A percentile compares a stretch with the other conserved stretches of the same genome.
Conservation (phyloP, 495 filamentous ascomycete genomes). For the Lentithecium fluviatile region DNA sequence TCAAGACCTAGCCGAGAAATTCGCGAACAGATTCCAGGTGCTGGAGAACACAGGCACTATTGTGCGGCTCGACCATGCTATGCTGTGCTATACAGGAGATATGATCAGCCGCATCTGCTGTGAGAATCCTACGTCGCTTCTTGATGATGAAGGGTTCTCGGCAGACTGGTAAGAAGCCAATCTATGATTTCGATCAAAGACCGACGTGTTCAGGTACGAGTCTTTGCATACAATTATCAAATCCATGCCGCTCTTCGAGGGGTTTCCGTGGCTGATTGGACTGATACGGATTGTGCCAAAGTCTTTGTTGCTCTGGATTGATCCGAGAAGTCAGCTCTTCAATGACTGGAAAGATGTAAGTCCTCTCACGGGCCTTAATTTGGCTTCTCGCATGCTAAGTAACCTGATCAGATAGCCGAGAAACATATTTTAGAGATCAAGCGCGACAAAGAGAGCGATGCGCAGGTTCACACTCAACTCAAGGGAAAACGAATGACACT, state of each 20-base stretch:
- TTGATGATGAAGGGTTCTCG: conserved; percentile 13
- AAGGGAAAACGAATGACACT: not conserved
- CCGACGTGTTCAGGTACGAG: no score
- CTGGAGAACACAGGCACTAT: conserved; percentile 37
- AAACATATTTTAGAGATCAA: not conserved
- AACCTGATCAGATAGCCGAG: not conserved
- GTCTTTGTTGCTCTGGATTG: not conserved
- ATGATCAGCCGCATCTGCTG: conserved; percentile 14
- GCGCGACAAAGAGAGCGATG: not conserved
- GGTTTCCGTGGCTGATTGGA: not conserved
- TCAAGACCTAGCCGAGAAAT: conserved; percentile 45
- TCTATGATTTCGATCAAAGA: no score
- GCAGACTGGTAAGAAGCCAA: conserved; percentile 19
- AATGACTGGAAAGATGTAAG: not conserved
- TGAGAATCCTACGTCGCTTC: not conserved
- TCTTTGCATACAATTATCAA: not conserved
- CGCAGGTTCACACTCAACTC: not conserved
- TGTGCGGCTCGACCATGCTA: conserved; percentile 16
- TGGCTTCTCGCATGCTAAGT: not conserved
- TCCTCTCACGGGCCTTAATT: not conserved
- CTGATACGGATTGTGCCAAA: not conserved
- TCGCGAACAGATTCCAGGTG: conserved; percentile 35
- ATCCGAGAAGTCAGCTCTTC: not conserved
- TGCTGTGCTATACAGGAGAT: conserved; percentile 7
- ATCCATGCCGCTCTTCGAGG: not conserved